phyloP scores from a whole-genome alignment of 2,329 filamentous ascomycete genomes.

The Curvularia eragrostidis region DNA sequence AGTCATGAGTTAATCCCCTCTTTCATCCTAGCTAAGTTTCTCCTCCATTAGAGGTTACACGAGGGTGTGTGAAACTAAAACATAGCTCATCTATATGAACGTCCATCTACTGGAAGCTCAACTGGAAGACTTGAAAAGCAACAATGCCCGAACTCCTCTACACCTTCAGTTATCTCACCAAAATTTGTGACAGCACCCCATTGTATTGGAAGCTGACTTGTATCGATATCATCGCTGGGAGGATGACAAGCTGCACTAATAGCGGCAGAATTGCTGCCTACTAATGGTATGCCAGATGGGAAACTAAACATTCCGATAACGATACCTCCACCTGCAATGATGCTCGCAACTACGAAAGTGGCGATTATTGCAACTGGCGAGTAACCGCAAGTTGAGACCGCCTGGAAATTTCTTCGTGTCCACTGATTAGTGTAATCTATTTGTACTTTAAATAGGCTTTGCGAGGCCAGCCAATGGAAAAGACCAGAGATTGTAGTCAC shows the following conservation, averaged over 20 bases:
- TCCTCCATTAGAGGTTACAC: too few relatives aligned
- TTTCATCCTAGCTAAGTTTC: too few relatives aligned
- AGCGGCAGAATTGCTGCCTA: constrained; percentile 37
- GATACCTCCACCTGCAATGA: constrained; percentile 21
- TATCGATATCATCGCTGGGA: constrained; percentile 18
- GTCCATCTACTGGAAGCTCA: constrained; percentile 15
- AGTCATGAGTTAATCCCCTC: too few relatives aligned
- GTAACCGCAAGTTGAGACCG: constrained; percentile 17
- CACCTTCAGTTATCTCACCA: background rate
- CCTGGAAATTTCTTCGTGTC: background rate
- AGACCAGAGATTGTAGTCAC: constrained; percentile 42
- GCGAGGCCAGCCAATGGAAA: constrained; percentile 55
- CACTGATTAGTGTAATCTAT: background rate
- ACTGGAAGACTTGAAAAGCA: constrained; percentile 28
- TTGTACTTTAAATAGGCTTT: constrained; percentile 48
- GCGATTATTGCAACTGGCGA: constrained; percentile 19
- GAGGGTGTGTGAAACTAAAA: too few relatives aligned
- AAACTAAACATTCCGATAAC: constrained; percentile 21
- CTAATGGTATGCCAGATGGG: constrained; percentile 37
- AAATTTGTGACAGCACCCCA: constrained; percentile 35
- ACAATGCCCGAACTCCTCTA: constrained; percentile 23
- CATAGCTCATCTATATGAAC: constrained; percentile 14
- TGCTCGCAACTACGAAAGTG: constrained; percentile 12
- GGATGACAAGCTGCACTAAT: constrained; percentile 48
- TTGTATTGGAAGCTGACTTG: constrained; percentile 28